Conservation (phyloP, 768 basidiomycete species). For the Suillus discolor region DNA sequence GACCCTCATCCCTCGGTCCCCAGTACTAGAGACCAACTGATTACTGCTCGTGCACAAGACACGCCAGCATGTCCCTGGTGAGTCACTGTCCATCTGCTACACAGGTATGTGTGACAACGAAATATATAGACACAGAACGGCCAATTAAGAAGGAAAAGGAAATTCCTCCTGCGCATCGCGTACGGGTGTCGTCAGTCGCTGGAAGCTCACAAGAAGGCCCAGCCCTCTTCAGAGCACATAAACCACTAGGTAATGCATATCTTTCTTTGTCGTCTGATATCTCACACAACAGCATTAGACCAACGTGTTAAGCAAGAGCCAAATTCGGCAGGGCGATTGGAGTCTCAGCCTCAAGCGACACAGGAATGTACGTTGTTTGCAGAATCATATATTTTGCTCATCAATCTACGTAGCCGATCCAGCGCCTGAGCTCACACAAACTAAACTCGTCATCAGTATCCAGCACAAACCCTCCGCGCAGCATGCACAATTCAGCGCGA, state of each 20-base stretch:
- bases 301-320: neutral
- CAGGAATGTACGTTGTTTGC: neutral
- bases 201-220: neutral
- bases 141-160: neutral
- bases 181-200: neutral
- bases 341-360: neutral
- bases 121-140: neutral
- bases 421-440: neutral
- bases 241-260: neutral
- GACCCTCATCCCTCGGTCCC: neutral
- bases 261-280: neutral
- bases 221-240: neutral
- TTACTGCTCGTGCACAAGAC: neutral
- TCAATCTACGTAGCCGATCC: neutral
- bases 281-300: neutral
- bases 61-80: neutral
- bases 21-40: neutral
- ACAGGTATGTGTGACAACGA: too few relatives aligned
- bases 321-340: neutral
- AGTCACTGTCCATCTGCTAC: neutral
- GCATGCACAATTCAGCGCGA: constrained; percentile 34
- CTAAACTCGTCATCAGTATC: constrained; percentile 27
- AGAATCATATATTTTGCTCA: neutral
- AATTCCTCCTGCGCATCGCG: neutral
- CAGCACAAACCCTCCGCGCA: constrained; percentile 31